Base-by-base conservation (phyloP, 805 yeast species). In the Cyberlindnera maritima region DNA sequence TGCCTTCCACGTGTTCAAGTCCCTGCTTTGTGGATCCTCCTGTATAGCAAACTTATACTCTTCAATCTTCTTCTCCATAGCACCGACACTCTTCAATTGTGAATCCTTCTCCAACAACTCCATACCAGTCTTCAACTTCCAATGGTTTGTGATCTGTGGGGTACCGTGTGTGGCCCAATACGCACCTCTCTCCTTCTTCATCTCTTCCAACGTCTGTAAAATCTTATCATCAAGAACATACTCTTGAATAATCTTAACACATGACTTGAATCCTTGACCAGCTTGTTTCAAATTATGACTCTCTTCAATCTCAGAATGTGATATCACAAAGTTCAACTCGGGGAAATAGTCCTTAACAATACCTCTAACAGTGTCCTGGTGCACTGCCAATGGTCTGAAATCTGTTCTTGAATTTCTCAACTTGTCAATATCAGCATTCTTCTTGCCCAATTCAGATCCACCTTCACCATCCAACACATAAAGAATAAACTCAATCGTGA, bases 101-200 rank as follows among this genome's bases (percentile, higher is more conserved):
- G 33, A n/a, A 13, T 44, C 43, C n/a, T 53, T 58, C 32, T 48
- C 37, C 29, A 74, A 58, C n/a, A 49, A 36, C 1, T 64, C 64
- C 14, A 75, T 39, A 0, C 79, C 80, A 3, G 73, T 70, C 11
- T 55, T 51, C 5, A 63, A 62, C 41, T 66, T 70, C 77, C 76
- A 73, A 20, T 63, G 60, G 21, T 57, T 56, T 2, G 68, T 66
- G 33, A 61, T 52, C 39, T 47, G 55, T 8, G 46, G 20, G 2
- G 61, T 55, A 15, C 64, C 64, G 34, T 47, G 52, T 6, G 36
- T 13, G 10, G 63, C 61, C 60, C 61, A 58, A 29, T 40, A 53
- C 31, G 52, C 48, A 8, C 48, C 43, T 20, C 49, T 51, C 14
- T 49, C 43, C 3, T 39, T 35, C 3, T 28, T 20, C 31, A 43